A percentile compares a stretch with the other conserved stretches of the same genome.
These are phyloP conservation scores for Clohesyomyces aquaticus DNA, from an alignment of 495 filamentous ascomycete species.

Conservation along the genomic window DNA sequence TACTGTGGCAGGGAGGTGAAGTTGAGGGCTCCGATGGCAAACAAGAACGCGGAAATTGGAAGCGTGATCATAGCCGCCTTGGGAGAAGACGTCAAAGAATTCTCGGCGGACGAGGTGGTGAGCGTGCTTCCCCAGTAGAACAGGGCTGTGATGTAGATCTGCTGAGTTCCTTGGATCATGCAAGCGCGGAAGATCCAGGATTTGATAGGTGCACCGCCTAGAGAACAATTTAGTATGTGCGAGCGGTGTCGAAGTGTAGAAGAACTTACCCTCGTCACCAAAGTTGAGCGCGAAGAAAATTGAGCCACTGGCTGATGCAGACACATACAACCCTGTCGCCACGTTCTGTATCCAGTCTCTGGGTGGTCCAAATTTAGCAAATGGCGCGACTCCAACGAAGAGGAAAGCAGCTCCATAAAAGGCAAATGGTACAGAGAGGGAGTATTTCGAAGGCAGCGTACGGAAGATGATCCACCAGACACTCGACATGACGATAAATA, in stretches of 20 bases:
- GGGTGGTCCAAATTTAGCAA: constrained; percentile 46
- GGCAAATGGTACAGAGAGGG: constrained; percentile 62
- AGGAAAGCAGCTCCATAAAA: constrained; percentile 68
- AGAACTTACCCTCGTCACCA: constrained; percentile 44
- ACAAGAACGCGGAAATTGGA: constrained; percentile 57
- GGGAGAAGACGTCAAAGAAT: constrained; percentile 42
- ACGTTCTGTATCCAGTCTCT: constrained; percentile 59
- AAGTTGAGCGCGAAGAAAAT: constrained; percentile 71
- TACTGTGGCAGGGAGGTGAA: constrained; percentile 64
- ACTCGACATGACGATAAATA: constrained; percentile 62
- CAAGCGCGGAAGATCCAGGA: constrained; percentile 69
- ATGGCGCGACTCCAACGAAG: constrained; percentile 68
- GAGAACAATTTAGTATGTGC: constrained; percentile 46
- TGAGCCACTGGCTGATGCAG: constrained; percentile 62
- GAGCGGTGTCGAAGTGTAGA: no score
- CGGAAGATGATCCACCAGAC: constrained; percentile 68
- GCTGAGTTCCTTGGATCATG: constrained; percentile 65
- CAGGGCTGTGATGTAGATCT: constrained; percentile 64
- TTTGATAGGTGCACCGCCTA: constrained; percentile 62
- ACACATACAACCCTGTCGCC: constrained; percentile 63
- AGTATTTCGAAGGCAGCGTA: constrained; percentile 58
- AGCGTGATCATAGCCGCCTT: constrained; percentile 53
- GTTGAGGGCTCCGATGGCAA: constrained; percentile 57
- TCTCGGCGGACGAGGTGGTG: constrained; percentile 19
- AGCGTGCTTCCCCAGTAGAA: constrained; percentile 64